Evolutionary conservation across 2,329 filamentous ascomycete genomes (phyloP), one percentile per base, ranked within the genome.

Genomic region (Colletotrichum sp.): DNA sequence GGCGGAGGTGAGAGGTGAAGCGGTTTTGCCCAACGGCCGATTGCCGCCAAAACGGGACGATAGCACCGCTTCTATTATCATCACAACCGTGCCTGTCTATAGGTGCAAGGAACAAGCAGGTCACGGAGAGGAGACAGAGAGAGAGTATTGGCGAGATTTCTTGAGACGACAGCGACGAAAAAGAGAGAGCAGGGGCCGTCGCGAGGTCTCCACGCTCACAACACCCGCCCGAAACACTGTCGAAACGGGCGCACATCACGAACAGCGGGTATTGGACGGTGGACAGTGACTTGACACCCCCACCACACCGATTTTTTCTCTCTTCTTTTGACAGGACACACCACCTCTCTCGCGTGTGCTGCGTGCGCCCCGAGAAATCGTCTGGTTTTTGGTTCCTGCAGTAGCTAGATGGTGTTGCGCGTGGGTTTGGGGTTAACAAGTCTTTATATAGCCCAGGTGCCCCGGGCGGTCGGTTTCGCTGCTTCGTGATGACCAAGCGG

Each of bases 221-320:
- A 68, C 52, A 68, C 67, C 18, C 16, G 38, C 52, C 71, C 74
- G 74, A 76, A 76, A 76, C 74, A 76, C 71, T 66, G 61, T 65
- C 34, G 74, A 76, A 76, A 76, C 74, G 60, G 71, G 60, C 52
- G 24, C 62, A 65, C 52, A 32, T 70, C 56, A 68, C 66, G 56
- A 36, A 12, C 55, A 64, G n/a, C 24, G 36, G 52, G 28, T 65
- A 24, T 24, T 58, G 30, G 38, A 15, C 28, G 12, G 30, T 58
- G 30, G 38, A 21, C 28, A 10, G 30, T 21, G 56, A 30, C 13
- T 32, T 32, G n/a, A 61, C 30, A 32, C 26, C 32, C 32, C 67
- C 67, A 52, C 34, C 58, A 13, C 43, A 21, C 43, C 43, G n/a
- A 8, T 13, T 52, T 16, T 52, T 48, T 10, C 5, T 3, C 36